Evolutionary conservation across 202 grass and related monocot genomes (phyloP), one percentile per base, ranked within the genome.

Genomic region (Zoysia matrella): DNA sequence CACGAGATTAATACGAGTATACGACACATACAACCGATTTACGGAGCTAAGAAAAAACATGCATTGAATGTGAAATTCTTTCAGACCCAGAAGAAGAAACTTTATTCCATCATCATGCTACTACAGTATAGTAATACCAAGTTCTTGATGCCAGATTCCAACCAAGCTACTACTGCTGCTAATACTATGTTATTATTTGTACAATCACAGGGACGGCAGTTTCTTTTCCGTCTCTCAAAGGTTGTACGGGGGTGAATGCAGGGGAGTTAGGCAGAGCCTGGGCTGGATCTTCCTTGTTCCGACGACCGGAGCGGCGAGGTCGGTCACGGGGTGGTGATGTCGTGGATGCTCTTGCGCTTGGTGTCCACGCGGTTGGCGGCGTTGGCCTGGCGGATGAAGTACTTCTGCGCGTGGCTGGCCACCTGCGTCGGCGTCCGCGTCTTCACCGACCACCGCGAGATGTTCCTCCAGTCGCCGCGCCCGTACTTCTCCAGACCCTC

Each of bases 261-360:
- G 64, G 63, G 54, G 22, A 22, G 22, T 22, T 22, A 13, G 54
- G 5, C 11, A 54, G 42, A 63, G 65, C 71, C 8, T 9, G 12
- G 56, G 7, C 14, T 11, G 50, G 72, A 85, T 85, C 50, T 0
- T 63, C 48, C 47, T 53, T 55, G 42, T 41, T 30, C 45, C 82
- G 22, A 22, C 22, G 22, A 22, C 22, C 22, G 22, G 22, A 22
- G 22, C 22, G 22, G 22, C 22, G 22, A 22, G 18, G 1, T 8
- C 36, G 18, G 14, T 94, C 83, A 93, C 10, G 86, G 81, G 60
- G 66, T 63, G 60, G 95, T 98, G 63, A 98, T 95, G 75, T 98
- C 96, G 69, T 98, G 96, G 73, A 98, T 98, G 83, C 96, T 98
- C 90, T 95, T 98, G 78, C 92, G 90, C 72, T 95, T 98, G n/a